These are phyloP conservation scores for Boletellus emodensis DNA, from an alignment of 768 basidiomycete genomes.

Conservation along the genomic window DNA sequence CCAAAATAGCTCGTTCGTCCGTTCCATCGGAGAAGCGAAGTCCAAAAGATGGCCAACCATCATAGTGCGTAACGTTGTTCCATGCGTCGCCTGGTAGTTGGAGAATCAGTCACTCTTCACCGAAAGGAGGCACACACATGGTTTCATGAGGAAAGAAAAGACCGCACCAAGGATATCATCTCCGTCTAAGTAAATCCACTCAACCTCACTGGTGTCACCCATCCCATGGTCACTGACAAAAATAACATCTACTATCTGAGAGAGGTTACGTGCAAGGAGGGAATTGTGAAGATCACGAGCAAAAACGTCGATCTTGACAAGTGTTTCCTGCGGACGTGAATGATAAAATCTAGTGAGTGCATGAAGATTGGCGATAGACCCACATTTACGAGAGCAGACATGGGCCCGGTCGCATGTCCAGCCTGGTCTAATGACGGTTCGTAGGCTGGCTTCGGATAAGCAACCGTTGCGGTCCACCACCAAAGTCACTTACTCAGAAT, in stretches of 20 bases:
- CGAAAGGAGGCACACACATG: background rate
- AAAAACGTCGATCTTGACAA: slow-evolving; percentile 68
- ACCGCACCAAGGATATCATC: slow-evolving; percentile 26
- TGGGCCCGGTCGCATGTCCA: slow-evolving; percentile 69
- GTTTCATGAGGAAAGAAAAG: background rate
- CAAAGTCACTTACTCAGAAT: slow-evolving; percentile 53
- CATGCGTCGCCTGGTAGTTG: slow-evolving; percentile 19
- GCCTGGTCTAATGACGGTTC: slow-evolving; percentile 87
- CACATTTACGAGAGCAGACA: slow-evolving; percentile 68
- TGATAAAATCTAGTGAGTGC: background rate
- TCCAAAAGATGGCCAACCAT: slow-evolving; percentile 90
- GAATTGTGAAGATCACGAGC: slow-evolving; percentile 63
- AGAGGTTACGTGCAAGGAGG: slow-evolving; percentile 68
- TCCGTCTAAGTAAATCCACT: slow-evolving; percentile 72
- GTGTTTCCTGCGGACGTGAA: slow-evolving; percentile 45
- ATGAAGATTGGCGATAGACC: slow-evolving; percentile 18
- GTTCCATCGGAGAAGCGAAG: slow-evolving; percentile 63
- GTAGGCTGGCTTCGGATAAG: slow-evolving; percentile 47
- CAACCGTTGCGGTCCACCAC: background rate
- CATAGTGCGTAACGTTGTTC: slow-evolving; percentile 48
- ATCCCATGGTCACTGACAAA: slow-evolving; percentile 94
- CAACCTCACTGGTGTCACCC: slow-evolving; percentile 80
- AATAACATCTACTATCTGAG: slow-evolving; percentile 79
- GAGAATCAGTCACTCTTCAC: background rate
- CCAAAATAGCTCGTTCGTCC: slow-evolving; percentile 55